Evolutionary conservation across 208 protist species (phyloP).

Genomic region (Lotmaria passim): DNA sequence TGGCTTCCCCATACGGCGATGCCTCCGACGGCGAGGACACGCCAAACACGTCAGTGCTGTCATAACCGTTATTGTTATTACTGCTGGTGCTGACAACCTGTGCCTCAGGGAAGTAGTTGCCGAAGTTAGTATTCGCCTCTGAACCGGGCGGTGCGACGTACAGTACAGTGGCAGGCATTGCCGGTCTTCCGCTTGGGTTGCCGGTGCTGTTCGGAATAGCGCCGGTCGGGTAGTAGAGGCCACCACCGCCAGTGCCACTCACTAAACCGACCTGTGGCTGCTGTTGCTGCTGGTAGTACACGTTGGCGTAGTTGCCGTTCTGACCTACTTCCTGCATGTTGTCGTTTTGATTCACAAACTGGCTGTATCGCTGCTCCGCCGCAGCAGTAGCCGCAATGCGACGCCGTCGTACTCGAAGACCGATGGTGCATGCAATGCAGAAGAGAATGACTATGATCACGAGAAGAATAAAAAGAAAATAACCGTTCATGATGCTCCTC

Average conservation of each 20-base stretch:
- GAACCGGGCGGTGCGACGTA: slow-evolving; percentile 15
- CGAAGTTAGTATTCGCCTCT: neutral
- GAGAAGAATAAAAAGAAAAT: neutral
- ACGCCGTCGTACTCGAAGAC: neutral
- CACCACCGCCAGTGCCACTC: neutral
- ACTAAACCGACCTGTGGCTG: slow-evolving; percentile 4
- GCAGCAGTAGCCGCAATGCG: neutral
- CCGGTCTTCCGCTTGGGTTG: no score
- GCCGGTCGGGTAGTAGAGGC: slow-evolving; percentile 3
- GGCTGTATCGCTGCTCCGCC: neutral
- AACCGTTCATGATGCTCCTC: neutral
- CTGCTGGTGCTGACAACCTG: neutral
- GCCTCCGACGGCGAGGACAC: neutral
- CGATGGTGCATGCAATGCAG: neutral
- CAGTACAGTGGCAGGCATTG: slow-evolving; percentile 12
- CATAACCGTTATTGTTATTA: neutral
- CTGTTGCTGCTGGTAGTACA: slow-evolving; percentile 29
- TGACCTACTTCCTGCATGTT: neutral
- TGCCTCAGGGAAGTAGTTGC: slow-evolving; percentile 25
- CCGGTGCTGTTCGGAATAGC: neutral
- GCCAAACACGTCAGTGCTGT: neutral
- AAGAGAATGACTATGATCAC: neutral
- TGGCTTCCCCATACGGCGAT: slow-evolving; percentile 26
- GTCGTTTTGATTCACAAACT: neutral
- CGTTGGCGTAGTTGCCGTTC: neutral